A percentile compares a stretch with the other conserved stretches of the same genome.
Conservation (phyloP, 78 protist genomes). For the Corallochytrium limacisporum region DNA sequence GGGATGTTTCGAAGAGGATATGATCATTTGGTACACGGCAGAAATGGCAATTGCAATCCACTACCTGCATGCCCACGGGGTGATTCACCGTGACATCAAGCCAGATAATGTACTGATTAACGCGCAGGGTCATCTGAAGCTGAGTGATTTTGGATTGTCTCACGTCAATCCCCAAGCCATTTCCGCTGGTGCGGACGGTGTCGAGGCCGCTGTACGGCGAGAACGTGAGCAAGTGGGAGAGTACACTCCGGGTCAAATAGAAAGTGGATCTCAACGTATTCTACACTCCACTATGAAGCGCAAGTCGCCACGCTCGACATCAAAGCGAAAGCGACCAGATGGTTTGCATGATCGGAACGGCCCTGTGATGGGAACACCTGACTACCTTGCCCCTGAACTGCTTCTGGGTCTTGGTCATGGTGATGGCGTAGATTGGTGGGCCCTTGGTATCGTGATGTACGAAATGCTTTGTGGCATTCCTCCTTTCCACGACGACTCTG, state of each 20-base stretch:
- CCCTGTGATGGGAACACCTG: conserved; percentile 85
- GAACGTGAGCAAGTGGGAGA: no score
- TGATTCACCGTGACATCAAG: conserved; percentile 55
- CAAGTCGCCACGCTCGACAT: no score
- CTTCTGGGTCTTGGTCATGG: conserved; percentile 59
- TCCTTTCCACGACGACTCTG: no score
- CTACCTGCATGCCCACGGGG: conserved; percentile 22
- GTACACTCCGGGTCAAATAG: no score
- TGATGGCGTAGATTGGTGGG: background rate
- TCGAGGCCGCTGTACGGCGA: no score
- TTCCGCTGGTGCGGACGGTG: conserved; percentile 1
- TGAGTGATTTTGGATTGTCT: conserved; percentile 88
- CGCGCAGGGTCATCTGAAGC: conserved; percentile 67
- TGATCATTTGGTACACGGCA: conserved; percentile 17
- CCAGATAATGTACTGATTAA: conserved; percentile 73
- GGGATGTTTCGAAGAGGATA: conserved; percentile 15
- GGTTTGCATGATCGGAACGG: no score
- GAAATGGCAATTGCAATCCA: conserved; percentile 23
- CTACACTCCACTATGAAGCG: no score
- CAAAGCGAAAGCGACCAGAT: no score
- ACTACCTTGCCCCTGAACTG: conserved; percentile 91
- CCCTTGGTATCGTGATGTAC: no score
- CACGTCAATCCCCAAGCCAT: conserved; percentile 25
- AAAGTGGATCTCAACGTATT: no score
- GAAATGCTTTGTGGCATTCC: no score